Evolutionary conservation across 2,329 filamentous ascomycete genomes (phyloP).

Genomic region (Clonostachys rhizophaga): DNA sequence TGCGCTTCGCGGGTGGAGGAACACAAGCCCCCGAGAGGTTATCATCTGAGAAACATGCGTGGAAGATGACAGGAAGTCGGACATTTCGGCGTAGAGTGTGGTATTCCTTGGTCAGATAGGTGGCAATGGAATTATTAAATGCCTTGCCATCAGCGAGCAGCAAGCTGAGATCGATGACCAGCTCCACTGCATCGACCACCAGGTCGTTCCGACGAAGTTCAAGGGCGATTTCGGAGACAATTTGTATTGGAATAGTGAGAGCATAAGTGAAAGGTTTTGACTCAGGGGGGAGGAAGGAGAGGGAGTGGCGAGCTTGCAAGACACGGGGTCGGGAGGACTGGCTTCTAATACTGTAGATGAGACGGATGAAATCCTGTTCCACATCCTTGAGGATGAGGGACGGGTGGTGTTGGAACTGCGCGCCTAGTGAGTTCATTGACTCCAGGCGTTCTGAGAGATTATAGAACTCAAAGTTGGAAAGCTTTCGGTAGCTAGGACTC

Average conservation of each 20-base stretch:
- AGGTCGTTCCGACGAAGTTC: conserved; percentile 60
- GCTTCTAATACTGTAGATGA: neutral
- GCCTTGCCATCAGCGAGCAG: neutral
- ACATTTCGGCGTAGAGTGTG: conserved; percentile 1
- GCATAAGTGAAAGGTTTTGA: conserved; percentile 58
- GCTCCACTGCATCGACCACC: conserved; percentile 58
- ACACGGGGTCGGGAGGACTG: neutral
- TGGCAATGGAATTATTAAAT: neutral
- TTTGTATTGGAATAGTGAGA: conserved; percentile 52
- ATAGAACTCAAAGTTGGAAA: conserved; percentile 58
- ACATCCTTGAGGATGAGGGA: conserved; percentile 34
- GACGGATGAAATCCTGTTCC: conserved; percentile 8
- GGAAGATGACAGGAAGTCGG: neutral
- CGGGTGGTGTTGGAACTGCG: neutral
- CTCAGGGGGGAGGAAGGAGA: conserved; percentile 39
- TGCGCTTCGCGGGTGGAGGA: too few relatives aligned
- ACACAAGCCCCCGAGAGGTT: neutral
- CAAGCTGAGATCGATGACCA: conserved; percentile 34
- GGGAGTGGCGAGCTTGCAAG: neutral
- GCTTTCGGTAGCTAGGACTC: conserved; percentile 24
- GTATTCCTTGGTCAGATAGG: conserved; percentile 1
- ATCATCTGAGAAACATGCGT: neutral
- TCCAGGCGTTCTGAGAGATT: conserved; percentile 13
- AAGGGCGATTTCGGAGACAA: conserved; percentile 42
- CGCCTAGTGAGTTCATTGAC: conserved; percentile 13